Conservation (phyloP, 2,329 filamentous ascomycete genomes). For the Alternaria sp. region DNA sequence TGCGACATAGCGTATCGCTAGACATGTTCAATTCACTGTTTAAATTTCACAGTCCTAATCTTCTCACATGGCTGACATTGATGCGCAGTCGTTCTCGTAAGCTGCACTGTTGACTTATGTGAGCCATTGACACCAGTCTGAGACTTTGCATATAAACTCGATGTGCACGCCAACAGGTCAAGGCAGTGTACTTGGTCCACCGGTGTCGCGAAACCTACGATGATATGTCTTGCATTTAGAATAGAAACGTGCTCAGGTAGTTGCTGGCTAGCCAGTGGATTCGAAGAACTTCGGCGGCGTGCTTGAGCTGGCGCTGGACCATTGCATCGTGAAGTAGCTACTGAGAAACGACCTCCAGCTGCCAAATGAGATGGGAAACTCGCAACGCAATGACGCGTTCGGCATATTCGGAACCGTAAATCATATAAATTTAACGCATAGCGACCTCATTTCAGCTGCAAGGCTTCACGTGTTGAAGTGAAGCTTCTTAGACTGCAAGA, state of each 20-base stretch:
- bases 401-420: neutral
- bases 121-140: neutral
- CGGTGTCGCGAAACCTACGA: neutral
- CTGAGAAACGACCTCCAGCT: neutral
- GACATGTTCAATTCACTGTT: conserved; percentile 27
- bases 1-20: conserved; percentile 27
- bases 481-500: neutral
- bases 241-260: neutral
- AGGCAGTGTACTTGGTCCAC: neutral
- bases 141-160: neutral
- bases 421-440: neutral
- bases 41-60: conserved; percentile 23
- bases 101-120: neutral
- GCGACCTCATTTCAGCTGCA: neutral
- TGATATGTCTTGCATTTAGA: neutral
- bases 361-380: neutral
- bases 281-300: neutral
- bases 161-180: neutral
- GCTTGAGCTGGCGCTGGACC: neutral
- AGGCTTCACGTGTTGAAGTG: neutral
- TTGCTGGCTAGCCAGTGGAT: neutral
- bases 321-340: neutral
- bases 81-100: neutral
- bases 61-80: neutral
- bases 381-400: neutral